Evolutionary conservation across 78 protist species (phyloP).

Genomic region (Dictyostelium citrinum): DNA sequence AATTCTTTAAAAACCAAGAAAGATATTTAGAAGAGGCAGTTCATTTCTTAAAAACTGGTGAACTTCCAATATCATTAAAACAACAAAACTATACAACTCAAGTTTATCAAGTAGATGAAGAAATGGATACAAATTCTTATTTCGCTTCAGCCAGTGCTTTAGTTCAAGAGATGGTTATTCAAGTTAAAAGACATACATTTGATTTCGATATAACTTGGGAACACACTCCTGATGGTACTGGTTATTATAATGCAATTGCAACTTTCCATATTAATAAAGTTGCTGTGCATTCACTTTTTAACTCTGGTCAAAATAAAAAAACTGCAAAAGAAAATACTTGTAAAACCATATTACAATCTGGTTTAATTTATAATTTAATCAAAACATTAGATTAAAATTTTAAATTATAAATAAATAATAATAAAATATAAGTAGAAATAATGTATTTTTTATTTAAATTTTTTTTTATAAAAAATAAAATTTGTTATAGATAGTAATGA

Average conservation of each 20-base stretch:
- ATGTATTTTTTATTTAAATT: not conserved
- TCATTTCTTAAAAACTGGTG: not conserved
- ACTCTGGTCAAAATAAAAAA: slow-evolving; percentile 3
- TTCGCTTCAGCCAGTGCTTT: not conserved
- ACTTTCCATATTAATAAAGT: not conserved
- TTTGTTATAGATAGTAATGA: not conserved
- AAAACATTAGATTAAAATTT: not conserved
- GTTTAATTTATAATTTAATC: not conserved
- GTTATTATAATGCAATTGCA: not conserved
- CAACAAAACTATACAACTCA: not conserved
- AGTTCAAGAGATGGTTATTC: not conserved
- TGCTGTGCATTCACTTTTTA: not conserved
- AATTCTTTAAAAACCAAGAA: not conserved
- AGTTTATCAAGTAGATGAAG: not conserved
- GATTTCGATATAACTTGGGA: not conserved
- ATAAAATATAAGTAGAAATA: not conserved
- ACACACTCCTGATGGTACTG: not conserved
- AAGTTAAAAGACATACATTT: not conserved
- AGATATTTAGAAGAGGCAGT: not conserved
- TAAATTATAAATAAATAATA: too few species aligned
- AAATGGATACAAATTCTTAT: not conserved
- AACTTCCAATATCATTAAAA: not conserved
- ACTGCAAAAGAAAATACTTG: not conserved
- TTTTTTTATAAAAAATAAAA: not conserved
- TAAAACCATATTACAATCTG: not conserved